Percentiles rank a stretch among this genome's conserved stretches.
Conservation (phyloP, 2,329 filamentous ascomycete species). For the Aureobasidium sp. region DNA sequence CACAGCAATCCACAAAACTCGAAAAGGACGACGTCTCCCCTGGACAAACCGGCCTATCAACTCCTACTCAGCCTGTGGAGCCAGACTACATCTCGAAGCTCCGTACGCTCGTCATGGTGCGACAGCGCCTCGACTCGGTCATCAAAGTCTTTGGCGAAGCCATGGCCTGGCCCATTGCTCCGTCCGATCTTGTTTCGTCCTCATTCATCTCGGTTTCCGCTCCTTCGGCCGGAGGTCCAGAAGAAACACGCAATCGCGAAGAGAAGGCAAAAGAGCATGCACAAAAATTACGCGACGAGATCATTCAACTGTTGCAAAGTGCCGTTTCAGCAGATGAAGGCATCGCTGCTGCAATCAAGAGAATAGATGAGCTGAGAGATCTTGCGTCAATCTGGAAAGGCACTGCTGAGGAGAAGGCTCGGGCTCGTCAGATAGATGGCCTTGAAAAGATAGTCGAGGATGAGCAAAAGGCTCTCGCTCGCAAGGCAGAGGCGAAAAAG, state of each 20-base stretch:
- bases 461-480: constrained; percentile 40
- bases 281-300: constrained; percentile 60
- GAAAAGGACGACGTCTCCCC: constrained; percentile 12
- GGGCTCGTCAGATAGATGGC: constrained; percentile 71
- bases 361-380: constrained; percentile 69
- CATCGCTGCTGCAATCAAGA: constrained; percentile 62
- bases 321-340: constrained; percentile 54
- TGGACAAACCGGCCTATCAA: constrained; percentile 3
- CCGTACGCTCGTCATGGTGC: constrained; percentile 73
- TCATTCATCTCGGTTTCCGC: constrained; percentile 86
- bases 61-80: constrained; percentile 16
- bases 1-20: neutral
- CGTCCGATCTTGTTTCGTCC: constrained; percentile 77
- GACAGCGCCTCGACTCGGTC: constrained; percentile 75
- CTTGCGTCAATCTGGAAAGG: constrained; percentile 82
- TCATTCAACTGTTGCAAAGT: constrained; percentile 54
- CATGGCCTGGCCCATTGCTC: constrained; percentile 89
- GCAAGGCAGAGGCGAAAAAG: constrained; percentile 16
- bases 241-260: constrained; percentile 59
- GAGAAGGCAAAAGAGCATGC: constrained; percentile 82
- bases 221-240: constrained; percentile 58
- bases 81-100: constrained; percentile 62
- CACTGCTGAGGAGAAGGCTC: constrained; percentile 87
- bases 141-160: constrained; percentile 89
- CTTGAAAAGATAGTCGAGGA: constrained; percentile 80